Percentiles rank a stretch among this genome's conserved stretches.
phyloP scores from a whole-genome alignment of 805 yeast species.

The Metschnikowia proteae region DNA sequence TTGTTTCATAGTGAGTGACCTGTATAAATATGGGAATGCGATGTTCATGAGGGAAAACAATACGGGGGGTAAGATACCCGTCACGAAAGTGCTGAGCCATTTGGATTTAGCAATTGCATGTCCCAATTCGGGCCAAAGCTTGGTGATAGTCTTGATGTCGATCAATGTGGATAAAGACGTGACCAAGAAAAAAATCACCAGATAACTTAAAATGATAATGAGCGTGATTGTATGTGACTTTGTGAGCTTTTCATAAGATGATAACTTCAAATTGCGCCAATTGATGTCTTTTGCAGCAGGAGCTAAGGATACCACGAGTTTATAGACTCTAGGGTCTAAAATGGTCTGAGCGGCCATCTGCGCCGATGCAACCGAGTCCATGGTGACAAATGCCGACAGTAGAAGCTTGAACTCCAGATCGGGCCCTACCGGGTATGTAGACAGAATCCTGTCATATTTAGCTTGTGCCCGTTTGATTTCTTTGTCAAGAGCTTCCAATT shows the following conservation, averaged over 20 bases:
- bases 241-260: constrained; percentile 34
- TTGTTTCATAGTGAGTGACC: constrained; percentile 47
- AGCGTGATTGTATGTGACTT: constrained; percentile 41
- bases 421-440: constrained; percentile 25
- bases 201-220: constrained; percentile 46
- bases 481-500: constrained; percentile 35
- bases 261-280: constrained; percentile 44
- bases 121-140: constrained; percentile 58
- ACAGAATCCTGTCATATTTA: constrained; percentile 27
- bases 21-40: constrained; percentile 52
- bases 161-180: constrained; percentile 54
- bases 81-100: constrained; percentile 51
- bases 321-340: constrained; percentile 43
- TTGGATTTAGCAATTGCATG: constrained; percentile 48
- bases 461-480: constrained; percentile 34
- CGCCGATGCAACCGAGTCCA: constrained; percentile 47
- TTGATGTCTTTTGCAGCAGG: constrained; percentile 47
- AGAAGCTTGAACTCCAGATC: constrained; percentile 36
- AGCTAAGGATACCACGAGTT: constrained; percentile 39
- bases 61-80: constrained; percentile 61
- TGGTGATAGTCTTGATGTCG: constrained; percentile 52
- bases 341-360: constrained; percentile 49
- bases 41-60: constrained; percentile 54
- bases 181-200: constrained; percentile 51
- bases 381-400: constrained; percentile 45